A percentile compares a stretch with the other conserved stretches of the same genome.
phyloP scores from a whole-genome alignment of 768 basidiomycete species.

The Rhodotorula graminis region DNA sequence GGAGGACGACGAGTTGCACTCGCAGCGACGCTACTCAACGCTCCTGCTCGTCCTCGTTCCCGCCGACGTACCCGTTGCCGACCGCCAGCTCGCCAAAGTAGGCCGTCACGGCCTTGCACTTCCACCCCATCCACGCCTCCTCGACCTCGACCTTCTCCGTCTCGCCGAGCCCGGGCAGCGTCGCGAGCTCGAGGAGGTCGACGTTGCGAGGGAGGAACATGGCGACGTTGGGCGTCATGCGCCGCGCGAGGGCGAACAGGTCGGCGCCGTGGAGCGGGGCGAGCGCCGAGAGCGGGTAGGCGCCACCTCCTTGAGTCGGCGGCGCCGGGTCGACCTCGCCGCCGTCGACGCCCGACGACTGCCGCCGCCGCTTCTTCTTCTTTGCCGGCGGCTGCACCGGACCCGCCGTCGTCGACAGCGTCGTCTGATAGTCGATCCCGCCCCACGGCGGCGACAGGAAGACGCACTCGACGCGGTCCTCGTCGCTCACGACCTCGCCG shows the following conservation, averaged over 20 bases:
- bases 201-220: constrained; percentile 85
- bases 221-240: constrained; percentile 74
- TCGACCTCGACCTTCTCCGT: constrained; percentile 75
- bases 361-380: neutral
- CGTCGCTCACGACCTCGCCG: constrained; percentile 5
- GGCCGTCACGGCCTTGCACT: constrained; percentile 88
- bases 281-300: constrained; percentile 66
- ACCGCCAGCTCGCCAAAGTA: constrained; percentile 66
- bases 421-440: constrained; percentile 40
- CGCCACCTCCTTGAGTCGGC: neutral
- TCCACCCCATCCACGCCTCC: constrained; percentile 92
- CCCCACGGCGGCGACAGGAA: constrained; percentile 44
- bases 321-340: neutral
- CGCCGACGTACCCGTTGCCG: neutral
- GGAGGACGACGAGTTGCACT: no score
- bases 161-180: constrained; percentile 44
- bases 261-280: constrained; percentile 75
- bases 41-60: neutral
- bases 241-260: constrained; percentile 68
- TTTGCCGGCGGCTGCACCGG: constrained; percentile 36
- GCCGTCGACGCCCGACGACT: no score
- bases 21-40: constrained; percentile 40
- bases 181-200: constrained; percentile 64
- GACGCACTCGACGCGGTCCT: constrained; percentile 39
- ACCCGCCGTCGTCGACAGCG: neutral